These are phyloP conservation scores for Coniella vitis DNA, from an alignment of 2,329 filamentous ascomycete species.

Conservation along the genomic window DNA sequence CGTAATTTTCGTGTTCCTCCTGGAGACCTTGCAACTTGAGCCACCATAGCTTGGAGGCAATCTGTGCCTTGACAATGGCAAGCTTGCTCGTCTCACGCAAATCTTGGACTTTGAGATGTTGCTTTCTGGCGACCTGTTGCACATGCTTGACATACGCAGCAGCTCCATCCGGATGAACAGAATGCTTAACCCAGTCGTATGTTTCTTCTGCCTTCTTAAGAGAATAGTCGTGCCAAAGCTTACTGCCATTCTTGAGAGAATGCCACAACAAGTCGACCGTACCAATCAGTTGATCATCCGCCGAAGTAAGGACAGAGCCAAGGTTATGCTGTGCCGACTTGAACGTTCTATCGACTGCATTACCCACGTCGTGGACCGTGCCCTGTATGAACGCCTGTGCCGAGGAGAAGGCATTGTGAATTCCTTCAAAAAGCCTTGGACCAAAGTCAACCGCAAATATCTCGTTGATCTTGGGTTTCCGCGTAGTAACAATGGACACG, in stretches of 20 bases:
- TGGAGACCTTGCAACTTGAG: constrained; percentile 44
- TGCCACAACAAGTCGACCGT: constrained; percentile 25
- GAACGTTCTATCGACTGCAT: constrained; percentile 25
- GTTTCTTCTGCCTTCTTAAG: constrained; percentile 19
- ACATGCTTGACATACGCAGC: constrained; percentile 23
- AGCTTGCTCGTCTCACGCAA: constrained; percentile 36
- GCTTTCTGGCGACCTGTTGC: constrained; percentile 27
- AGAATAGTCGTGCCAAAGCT: constrained; percentile 18
- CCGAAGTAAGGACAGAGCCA: constrained; percentile 24
- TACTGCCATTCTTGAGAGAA: constrained; percentile 23
- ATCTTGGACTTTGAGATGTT: constrained; percentile 23
- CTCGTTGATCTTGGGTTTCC: constrained; percentile 54
- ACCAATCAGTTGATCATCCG: constrained; percentile 25
- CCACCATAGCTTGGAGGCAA: constrained; percentile 52
- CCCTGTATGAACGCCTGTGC: neutral
- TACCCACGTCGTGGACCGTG: neutral
- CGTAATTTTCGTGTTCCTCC: constrained; percentile 38
- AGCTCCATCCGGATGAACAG: constrained; percentile 20
- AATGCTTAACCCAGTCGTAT: constrained; percentile 21
- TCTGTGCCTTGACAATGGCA: constrained; percentile 44
- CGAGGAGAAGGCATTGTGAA: constrained; percentile 12
- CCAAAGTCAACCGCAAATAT: constrained; percentile 56
- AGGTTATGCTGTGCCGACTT: constrained; percentile 23
- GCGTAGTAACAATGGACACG: constrained; percentile 51
- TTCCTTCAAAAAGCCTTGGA: constrained; percentile 35